Conservation (phyloP, 2,329 filamentous ascomycete species). For the Colletotrichum sp. region DNA sequence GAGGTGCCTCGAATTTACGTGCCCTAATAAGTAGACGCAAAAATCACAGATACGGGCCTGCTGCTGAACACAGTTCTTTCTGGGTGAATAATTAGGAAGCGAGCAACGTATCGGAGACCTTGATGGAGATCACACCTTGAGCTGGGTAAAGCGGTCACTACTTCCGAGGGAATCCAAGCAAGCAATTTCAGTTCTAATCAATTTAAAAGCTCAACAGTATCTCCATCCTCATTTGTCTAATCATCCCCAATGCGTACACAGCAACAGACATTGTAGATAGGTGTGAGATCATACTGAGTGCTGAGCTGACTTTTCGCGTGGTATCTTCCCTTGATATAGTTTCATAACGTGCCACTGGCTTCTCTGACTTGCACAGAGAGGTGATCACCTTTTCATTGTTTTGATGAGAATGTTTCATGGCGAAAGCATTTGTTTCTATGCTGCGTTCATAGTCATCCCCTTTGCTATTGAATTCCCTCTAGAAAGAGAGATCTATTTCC, state of each 20-base stretch:
- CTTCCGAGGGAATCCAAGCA: not conserved
- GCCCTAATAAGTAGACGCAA: not conserved
- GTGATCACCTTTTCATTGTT: not conserved
- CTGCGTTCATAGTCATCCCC: rapidly evolving
- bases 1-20: slow-evolving; percentile 20
- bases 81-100: rapidly evolving
- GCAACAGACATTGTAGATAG: not conserved
- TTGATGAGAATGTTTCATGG: rapidly evolving
- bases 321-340: too few species aligned
- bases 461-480: rapidly evolving
- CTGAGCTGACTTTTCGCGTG: rapidly evolving
- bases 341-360: rapidly evolving
- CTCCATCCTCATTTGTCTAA: rapidly evolving
- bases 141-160: rapidly evolving
- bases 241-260: rapidly evolving
- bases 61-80: not conserved
- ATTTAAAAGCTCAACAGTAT: rapidly evolving
- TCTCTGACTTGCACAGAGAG: rapidly evolving
- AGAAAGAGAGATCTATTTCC: rapidly evolving
- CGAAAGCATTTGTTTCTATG: not conserved
- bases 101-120: too few species aligned
- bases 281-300: rapidly evolving
- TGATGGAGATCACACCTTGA: rapidly evolving
- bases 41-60: rapidly evolving
- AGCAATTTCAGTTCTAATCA: rapidly evolving